Evolutionary conservation across 805 yeast species (phyloP).

Genomic region (Metschnikowia cubensis): DNA sequence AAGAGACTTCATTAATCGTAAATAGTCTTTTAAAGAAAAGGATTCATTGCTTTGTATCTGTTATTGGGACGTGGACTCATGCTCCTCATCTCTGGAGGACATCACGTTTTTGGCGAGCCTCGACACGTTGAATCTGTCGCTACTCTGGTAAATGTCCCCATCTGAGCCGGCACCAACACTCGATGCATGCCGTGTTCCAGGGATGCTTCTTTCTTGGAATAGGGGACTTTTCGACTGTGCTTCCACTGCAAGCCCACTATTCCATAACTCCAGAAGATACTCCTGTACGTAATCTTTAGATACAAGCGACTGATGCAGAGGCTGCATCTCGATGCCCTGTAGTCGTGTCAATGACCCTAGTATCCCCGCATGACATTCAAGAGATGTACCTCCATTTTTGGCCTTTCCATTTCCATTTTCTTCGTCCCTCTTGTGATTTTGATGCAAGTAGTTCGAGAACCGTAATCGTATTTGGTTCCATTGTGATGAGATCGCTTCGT

Average conservation of each 20-base stretch:
- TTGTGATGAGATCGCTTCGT: conserved; percentile 34
- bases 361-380: conserved; percentile 9
- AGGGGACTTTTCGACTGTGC: neutral
- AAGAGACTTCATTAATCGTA: neutral
- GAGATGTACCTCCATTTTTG: neutral
- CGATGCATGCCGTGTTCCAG: neutral
- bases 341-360: conserved; percentile 8
- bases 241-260: neutral
- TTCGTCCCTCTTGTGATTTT: neutral
- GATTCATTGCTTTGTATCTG: neutral
- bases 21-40: neutral
- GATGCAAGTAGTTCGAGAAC: conserved; percentile 19
- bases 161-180: neutral
- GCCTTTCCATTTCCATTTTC: neutral
- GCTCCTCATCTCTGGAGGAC: neutral
- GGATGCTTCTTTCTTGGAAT: neutral
- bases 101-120: neutral
- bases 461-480: conserved; percentile 36
- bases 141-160: neutral
- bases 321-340: neutral
- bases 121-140: neutral
- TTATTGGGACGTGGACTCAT: neutral
- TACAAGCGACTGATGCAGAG: neutral
- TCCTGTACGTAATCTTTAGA: neutral
- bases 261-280: neutral